A percentile compares a stretch with the other conserved stretches of the same genome.
These are phyloP conservation scores for Termitomyces sp. DNA, from an alignment of 768 basidiomycete species.

Conservation along the genomic window DNA sequence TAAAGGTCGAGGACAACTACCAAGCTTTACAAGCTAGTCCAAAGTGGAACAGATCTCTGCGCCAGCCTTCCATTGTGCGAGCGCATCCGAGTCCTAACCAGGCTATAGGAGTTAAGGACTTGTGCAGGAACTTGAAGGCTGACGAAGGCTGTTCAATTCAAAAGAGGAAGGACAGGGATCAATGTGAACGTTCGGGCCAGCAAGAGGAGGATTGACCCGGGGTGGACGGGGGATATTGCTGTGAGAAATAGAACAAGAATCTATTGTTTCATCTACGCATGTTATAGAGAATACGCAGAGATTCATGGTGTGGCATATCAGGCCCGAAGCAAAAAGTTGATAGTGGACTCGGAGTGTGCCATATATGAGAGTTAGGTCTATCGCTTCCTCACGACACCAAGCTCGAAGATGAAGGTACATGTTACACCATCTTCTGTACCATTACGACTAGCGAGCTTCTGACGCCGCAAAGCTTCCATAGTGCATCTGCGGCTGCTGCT, in stretches of 20 bases:
- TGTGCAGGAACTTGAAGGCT: background rate
- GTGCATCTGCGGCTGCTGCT: background rate
- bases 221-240: background rate
- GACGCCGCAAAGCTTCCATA: background rate
- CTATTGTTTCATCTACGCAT: background rate
- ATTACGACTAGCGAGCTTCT: background rate
- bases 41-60: background rate
- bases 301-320: background rate
- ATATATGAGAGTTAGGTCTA: background rate
- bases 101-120: background rate
- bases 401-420: background rate
- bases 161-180: background rate
- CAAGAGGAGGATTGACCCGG: background rate
- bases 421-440: background rate
- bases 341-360: no score
- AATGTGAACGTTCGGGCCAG: background rate
- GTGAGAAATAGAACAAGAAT: background rate
- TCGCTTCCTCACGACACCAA: background rate
- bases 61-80: background rate
- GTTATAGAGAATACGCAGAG: background rate
- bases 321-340: background rate
- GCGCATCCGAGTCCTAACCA: background rate
- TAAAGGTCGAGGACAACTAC: background rate
- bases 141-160: background rate
- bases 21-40: background rate